Conservation (phyloP, 2,329 filamentous ascomycete genomes). For the Fusarium chaquense region DNA sequence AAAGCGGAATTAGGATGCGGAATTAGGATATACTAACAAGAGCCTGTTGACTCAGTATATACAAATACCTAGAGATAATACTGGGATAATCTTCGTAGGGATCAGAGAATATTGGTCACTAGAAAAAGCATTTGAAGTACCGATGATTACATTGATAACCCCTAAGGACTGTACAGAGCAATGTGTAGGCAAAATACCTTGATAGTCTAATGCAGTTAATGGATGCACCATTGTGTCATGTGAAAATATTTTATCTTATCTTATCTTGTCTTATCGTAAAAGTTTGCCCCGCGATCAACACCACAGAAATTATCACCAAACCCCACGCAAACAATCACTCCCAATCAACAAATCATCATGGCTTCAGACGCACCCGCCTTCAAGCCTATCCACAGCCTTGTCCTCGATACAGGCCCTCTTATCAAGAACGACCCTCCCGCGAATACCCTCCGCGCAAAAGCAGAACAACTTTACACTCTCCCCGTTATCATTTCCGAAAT, state of each 20-base stretch:
- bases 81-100: too few species aligned
- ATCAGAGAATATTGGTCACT: too few species aligned
- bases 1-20: too few species aligned
- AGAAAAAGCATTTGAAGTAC: too few species aligned
- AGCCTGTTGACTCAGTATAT: too few species aligned
- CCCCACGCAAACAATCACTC: slow-evolving; percentile 15
- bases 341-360: slow-evolving; percentile 37
- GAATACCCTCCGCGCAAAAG: slow-evolving; percentile 82
- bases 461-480: slow-evolving; percentile 83
- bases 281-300: slow-evolving; percentile 45
- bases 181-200: background rate
- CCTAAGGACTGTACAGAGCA: too few species aligned
- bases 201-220: background rate
- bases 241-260: slow-evolving; percentile 20
- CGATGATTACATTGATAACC: too few species aligned
- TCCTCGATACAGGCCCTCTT: slow-evolving; percentile 91
- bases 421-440: slow-evolving; percentile 92
- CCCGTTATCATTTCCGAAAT: slow-evolving; percentile 91
- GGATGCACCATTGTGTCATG: background rate
- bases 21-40: too few species aligned
- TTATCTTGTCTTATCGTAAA: slow-evolving; percentile 40
- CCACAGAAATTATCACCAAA: slow-evolving; percentile 45
- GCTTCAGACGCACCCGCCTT: slow-evolving; percentile 37
- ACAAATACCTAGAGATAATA: too few species aligned
- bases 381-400: slow-evolving; percentile 83